These are phyloP conservation scores for Diaporthe velutina DNA, from an alignment of 2,329 filamentous ascomycete species.

Conservation along the genomic window DNA sequence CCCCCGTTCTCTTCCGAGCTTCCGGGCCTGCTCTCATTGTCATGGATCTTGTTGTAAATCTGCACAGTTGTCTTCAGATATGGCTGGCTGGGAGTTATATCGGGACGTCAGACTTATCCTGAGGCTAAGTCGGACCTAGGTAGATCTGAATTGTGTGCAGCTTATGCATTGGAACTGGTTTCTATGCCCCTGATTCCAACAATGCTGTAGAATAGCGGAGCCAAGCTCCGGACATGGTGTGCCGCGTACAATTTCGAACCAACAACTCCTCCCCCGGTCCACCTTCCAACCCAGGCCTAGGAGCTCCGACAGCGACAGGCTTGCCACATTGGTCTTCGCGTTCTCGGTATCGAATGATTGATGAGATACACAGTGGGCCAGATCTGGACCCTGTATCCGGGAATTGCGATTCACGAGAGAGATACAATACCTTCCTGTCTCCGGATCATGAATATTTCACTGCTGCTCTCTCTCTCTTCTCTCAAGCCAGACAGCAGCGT, in stretches of 20 bases:
- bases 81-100: neutral
- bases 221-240: neutral
- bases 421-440: neutral
- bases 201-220: neutral
- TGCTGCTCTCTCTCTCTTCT: neutral
- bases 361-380: slow-evolving; percentile 6
- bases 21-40: neutral
- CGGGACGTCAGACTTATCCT: no score
- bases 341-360: slow-evolving; percentile 1
- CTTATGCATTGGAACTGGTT: neutral
- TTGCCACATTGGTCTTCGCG: slow-evolving; percentile 6
- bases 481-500: neutral
- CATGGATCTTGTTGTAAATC: neutral
- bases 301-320: neutral
- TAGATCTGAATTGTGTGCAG: neutral
- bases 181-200: neutral
- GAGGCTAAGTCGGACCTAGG: no score
- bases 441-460: neutral
- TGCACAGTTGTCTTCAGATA: neutral
- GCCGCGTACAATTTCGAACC: neutral
- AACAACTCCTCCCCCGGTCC: slow-evolving; percentile 7
- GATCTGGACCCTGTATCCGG: neutral
- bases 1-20: neutral
- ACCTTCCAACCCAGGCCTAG: slow-evolving; percentile 22
- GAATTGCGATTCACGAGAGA: neutral